These are phyloP conservation scores for Tetrapisispora iriomotensis DNA, from an alignment of 805 yeast genomes.

Conservation along the genomic window DNA sequence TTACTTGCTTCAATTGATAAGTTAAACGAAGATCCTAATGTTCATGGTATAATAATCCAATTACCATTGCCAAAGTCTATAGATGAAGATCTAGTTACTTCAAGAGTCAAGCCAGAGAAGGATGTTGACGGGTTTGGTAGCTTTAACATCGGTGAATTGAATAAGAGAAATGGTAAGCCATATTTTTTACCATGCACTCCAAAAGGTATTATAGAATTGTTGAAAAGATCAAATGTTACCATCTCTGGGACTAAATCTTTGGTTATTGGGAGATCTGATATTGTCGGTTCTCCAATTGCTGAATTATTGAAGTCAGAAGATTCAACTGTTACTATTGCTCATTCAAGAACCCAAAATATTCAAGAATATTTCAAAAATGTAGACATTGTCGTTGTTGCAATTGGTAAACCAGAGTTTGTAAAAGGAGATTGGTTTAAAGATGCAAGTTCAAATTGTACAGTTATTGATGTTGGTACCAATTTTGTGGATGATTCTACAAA, in stretches of 20 bases:
- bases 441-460: constrained; percentile 42
- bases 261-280: constrained; percentile 90
- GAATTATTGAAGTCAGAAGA: constrained; percentile 68
- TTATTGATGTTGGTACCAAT: constrained; percentile 79
- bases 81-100: constrained; percentile 71
- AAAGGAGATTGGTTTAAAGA: constrained; percentile 64
- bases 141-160: constrained; percentile 78
- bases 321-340: constrained; percentile 83
- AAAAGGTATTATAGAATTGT: constrained; percentile 75
- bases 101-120: constrained; percentile 68
- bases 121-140: constrained; percentile 96
- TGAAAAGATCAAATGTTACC: constrained; percentile 56
- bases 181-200: constrained; percentile 91
- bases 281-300: constrained; percentile 92
- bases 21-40: constrained; percentile 63
- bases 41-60: constrained; percentile 84
- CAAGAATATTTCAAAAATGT: constrained; percentile 53
- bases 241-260: constrained; percentile 79
- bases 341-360: constrained; percentile 59
- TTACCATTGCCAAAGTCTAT: constrained; percentile 78
- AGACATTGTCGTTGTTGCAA: constrained; percentile 76
- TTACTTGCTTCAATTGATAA: constrained; percentile 48
- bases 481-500: constrained; percentile 55
- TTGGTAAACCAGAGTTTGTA: constrained; percentile 62
- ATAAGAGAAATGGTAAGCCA: constrained; percentile 79